Evolutionary conservation across 164 flowering plant genomes (phyloP).

Genomic region (Hamamelis virginiana): DNA sequence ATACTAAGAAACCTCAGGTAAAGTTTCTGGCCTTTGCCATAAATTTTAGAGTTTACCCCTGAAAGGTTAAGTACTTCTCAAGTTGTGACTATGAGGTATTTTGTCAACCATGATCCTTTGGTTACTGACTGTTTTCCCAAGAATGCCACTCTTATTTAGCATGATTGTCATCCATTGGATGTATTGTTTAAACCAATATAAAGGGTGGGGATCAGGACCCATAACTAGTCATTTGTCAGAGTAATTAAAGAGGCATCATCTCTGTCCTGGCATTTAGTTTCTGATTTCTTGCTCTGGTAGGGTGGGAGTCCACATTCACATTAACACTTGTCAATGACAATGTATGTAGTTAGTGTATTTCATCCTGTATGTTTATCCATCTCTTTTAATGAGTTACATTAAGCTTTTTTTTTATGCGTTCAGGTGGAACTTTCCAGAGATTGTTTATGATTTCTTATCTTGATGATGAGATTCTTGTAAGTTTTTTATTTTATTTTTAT

Average conservation of each 20-base stretch:
- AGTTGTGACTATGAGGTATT: not conserved
- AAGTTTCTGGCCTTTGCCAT: not conserved
- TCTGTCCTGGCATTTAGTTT: too few relatives aligned
- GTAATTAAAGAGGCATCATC: too few relatives aligned
- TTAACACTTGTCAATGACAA: not conserved
- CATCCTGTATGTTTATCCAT: not conserved
- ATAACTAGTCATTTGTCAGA: too few relatives aligned
- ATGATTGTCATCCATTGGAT: not conserved
- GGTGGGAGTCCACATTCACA: too few relatives aligned
- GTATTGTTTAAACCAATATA: too few relatives aligned
- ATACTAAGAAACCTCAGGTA: not conserved
- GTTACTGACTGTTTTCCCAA: not conserved
- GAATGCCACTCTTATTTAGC: not conserved
- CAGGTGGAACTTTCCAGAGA: slow-evolving; percentile 74
- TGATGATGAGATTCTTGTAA: slow-evolving; percentile 90
- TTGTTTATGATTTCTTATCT: slow-evolving; percentile 93
- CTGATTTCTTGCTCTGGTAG: too few relatives aligned
- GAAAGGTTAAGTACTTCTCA: not conserved
- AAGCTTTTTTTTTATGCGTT: slow-evolving; percentile 18
- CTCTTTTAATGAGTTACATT: not conserved
- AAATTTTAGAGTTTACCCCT: not conserved
- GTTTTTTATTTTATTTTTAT: slow-evolving; percentile 25
- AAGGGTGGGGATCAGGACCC: too few relatives aligned
- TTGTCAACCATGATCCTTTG: not conserved
- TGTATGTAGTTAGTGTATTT: not conserved